Base-by-base conservation (phyloP, 2,329 filamentous ascomycete genomes). In the Stylonectria norvegica region DNA sequence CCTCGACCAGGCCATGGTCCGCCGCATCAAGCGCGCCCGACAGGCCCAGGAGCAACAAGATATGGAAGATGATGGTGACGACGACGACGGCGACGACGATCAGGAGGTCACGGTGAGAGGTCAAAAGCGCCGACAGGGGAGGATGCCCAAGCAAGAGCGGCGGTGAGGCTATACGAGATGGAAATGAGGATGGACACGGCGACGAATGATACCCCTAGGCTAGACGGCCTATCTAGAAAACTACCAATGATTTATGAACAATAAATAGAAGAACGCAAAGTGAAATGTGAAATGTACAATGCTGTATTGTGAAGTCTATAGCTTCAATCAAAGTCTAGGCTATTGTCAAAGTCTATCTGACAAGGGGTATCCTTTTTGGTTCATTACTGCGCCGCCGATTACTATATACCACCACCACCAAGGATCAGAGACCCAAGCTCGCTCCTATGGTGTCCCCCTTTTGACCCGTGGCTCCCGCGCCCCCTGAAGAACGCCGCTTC, bases 11-110 rank as follows among this genome's bases (percentile, higher is more conserved):
- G 62, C 77, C 11, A 68, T 83, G 44, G 59, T 76, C 17, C 75
- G 80, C 27, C 73, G 74, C 50, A 78, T 85, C 38, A 69, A 75
- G 59, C 75, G 81, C 5, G 67, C 72, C 6, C 67, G 70, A 42
- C 66, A 71, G 34, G 64, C 66, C 2, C 67, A 67, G 39, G 60
- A 62, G 43, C 60, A 64, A 14, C 63, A 68, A n/a, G 62, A 67
- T n/a, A 65, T 73, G 27, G 69, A 67, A 7, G 58, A 62, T 4
- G 54, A 60, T 2, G 52, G 53, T 2, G 58, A 62, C 0, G 49
- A 54, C 0, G 50, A 50, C 2, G 47, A 53, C 2, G 48, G 36
- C n/a, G 50, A 58, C 9, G 50, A 38, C 10, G 47, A 55, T 11
- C 36, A 55, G 20, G 55, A 60, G 2, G 36, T 61, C 15, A 42